Evolutionary conservation across 768 basidiomycete genomes (phyloP), one percentile per base, ranked within the genome.

Genomic region (Suillus hirtellus): DNA sequence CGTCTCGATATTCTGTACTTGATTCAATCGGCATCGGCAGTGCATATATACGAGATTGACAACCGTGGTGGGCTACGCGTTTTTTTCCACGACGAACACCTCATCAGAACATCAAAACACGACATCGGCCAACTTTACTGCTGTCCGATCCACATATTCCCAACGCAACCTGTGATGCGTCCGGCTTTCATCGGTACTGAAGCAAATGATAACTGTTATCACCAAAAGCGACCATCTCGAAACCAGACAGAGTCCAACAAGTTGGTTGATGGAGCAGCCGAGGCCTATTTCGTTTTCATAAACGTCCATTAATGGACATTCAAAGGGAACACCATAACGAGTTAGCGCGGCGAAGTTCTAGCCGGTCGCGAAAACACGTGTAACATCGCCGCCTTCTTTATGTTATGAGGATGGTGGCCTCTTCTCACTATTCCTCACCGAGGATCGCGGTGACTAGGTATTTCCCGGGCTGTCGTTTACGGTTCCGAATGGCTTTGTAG

Each of bases 301-400:
- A 17, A 31, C 31, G 17, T 52, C 50, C 31, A 19, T 58, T 24
- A 40, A 58, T 40, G 38, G 55, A 10, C 10, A 19, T 27, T 56
- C 17, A 58, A 58, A 11, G 55, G 55, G 55, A 58, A 9, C 15
- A 19, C 55, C 24, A 58, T 58, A 58, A 27, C 38, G 4, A 40
- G 55, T 40, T 58, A 58, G 38, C 17, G 15, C 17, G 38, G 38
- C 21, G 55, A 21, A 17, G 24, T 24, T 40, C 9, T 40, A 24
- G 24, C 55, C 38, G 38, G 15, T 27, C 55, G 40, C 24, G 38
- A 58, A 58, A 40, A 58, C 55, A 58, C 38, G 55, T 58, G 55
- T 58, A 58, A 58, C 55, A 24, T 58, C 55, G 24, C 38, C 55
- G 55, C 55, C 55, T 17, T 24, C 24, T 40, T 40, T 40, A 21